Evolutionary conservation across 768 basidiomycete genomes (phyloP), one percentile per base, ranked within the genome.

Genomic region (Russula compacta): DNA sequence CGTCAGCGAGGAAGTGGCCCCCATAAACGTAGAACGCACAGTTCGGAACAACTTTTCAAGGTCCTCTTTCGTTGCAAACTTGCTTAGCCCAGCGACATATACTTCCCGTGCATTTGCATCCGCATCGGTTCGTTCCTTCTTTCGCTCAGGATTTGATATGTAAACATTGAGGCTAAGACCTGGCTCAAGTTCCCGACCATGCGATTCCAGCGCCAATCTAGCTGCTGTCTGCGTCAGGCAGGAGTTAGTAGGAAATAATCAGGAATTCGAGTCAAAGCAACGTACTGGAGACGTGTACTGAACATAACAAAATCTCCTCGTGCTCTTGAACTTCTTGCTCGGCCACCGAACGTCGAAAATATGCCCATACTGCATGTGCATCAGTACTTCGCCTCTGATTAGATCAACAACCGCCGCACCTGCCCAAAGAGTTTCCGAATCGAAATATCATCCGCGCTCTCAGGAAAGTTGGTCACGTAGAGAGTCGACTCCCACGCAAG

Each of bases 321-420:
- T 87, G 59, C 76, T 84, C 73, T 94, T 95, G 79, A 92, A 94
- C 70, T 97, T 97, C 70, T 95, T 95, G 74, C 92, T 95, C 6
- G 97, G 97, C 95, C 95, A 98, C 36, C 97, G 88, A 17, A 93
- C 89, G 65, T 98, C 95, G 62, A 98, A 90, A 56, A 99, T 81
- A 5, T 79, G 81, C 10, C 97, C 97, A 73, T 89, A 94, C 93
- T 97, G 58, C 1, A 44, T 35, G 21, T 42, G 29, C 40, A 56
- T 67, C 49, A 60, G 46, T 29, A 38, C 64, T 39, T 57, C 53
- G 1, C 43, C 47, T 35, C 9, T 53, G 47, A 0, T 11, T 38
- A 19, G 21, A 36, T 38, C 44, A 47, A 44, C 49, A 21, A 10
- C 8, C 29, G 44, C 36, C 2, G 50, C 61, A 95, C 95, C 77